phyloP scores from a whole-genome alignment of 306 rosid genomes.

The Casuarina glauca region DNA sequence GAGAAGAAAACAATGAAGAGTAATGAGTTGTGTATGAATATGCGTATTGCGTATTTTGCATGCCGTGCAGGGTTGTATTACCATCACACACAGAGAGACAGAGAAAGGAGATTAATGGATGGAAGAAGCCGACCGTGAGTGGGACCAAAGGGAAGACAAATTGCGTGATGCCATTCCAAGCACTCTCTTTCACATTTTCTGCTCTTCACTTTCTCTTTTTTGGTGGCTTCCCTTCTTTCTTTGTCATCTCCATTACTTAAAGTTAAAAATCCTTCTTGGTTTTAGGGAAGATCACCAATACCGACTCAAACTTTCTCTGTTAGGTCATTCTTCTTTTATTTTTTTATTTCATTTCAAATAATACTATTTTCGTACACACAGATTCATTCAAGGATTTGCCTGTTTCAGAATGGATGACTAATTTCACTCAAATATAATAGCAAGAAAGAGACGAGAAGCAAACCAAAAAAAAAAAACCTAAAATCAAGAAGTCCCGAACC shows the following conservation, averaged over 20 bases:
- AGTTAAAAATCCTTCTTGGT: slow-evolving; percentile 54
- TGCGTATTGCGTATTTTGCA: slow-evolving; percentile 28
- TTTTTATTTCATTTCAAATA: not conserved
- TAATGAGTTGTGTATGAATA: not conserved
- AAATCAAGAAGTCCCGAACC: not conserved
- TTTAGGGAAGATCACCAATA: slow-evolving; percentile 58
- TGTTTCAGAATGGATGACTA: not conserved
- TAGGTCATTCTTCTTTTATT: slow-evolving; percentile 14
- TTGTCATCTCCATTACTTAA: slow-evolving; percentile 47
- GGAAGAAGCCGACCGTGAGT: slow-evolving; percentile 46
- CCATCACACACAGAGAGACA: slow-evolving; percentile 9
- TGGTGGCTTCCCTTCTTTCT: slow-evolving; percentile 41
- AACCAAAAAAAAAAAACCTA: not conserved
- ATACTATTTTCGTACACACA: not conserved
- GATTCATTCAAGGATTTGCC: not conserved
- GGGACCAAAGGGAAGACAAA: slow-evolving; percentile 60
- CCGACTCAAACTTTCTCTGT: slow-evolving; percentile 30
- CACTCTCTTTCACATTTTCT: slow-evolving; percentile 56
- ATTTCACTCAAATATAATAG: not conserved
- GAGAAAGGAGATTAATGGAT: slow-evolving; percentile 8
- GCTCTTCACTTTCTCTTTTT: slow-evolving; percentile 21
- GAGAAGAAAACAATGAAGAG: slow-evolving; percentile 53
- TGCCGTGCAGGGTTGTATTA: slow-evolving; percentile 44
- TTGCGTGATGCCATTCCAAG: slow-evolving; percentile 67
- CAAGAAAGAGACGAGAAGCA: too few relatives aligned